Conservation (phyloP, 352 stramenopile species). For the Phytophthora sp. region DNA sequence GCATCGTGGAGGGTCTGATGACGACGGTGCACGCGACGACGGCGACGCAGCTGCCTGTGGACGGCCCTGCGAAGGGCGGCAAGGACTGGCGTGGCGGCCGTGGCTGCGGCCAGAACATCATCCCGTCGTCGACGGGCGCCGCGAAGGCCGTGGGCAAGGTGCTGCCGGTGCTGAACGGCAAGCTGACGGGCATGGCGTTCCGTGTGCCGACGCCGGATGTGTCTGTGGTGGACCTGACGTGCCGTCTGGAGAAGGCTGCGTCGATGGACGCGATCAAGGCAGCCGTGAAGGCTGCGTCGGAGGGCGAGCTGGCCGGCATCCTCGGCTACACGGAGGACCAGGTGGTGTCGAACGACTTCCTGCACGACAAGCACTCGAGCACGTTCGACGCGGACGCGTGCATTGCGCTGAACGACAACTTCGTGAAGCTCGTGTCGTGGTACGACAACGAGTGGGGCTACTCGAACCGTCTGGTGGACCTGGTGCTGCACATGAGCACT, state of each 20-base stretch:
- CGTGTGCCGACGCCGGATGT: conserved; percentile 90
- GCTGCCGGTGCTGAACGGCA: conserved; percentile 93
- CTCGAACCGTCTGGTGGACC: conserved; percentile 96
- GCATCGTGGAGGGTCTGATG: conserved; percentile 98
- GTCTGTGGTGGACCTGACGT: conserved; percentile 91
- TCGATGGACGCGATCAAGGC: conserved; percentile 98
- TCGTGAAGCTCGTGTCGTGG: conserved; percentile 99
- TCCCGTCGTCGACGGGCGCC: conserved; percentile 97
- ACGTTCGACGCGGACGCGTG: conserved; percentile 37
- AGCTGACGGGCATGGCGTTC: conserved; percentile 93
- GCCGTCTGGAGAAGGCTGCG: conserved; percentile 82
- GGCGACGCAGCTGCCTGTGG: conserved; percentile 97
- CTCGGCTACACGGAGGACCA: conserved; percentile 98
- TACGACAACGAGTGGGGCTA: conserved; percentile 99
- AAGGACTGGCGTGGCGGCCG: conserved; percentile 99
- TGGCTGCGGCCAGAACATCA: conserved; percentile 98
- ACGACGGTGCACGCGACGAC: conserved; percentile 99
- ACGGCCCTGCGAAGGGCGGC: conserved; percentile 92
- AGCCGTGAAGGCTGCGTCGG: conserved; percentile 93
- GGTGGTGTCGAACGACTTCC: conserved; percentile 98
- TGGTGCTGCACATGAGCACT: conserved; percentile 95
- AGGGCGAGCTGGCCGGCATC: conserved; percentile 95
- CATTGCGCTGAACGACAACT: conserved; percentile 93
- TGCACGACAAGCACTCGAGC: conserved; percentile 87
- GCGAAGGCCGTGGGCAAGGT: conserved; percentile 81